These are phyloP conservation scores for Talaromyces amestolkiae DNA, from an alignment of 2,329 filamentous ascomycete species.

Conservation along the genomic window DNA sequence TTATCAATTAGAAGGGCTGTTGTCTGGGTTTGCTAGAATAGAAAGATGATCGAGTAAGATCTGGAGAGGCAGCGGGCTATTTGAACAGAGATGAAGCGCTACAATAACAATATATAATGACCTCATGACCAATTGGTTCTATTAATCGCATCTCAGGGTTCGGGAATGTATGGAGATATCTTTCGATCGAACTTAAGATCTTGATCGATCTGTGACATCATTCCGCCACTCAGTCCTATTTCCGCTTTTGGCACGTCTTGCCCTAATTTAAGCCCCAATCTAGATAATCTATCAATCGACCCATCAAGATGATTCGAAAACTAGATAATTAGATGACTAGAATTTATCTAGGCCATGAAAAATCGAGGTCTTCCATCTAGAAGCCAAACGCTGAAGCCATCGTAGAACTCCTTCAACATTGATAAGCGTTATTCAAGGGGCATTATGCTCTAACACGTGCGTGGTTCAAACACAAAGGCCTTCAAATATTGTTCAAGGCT, in stretches of 20 bases:
- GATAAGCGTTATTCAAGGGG: not conserved
- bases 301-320: not conserved
- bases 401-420: not conserved
- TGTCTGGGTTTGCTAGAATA: not conserved
- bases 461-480: no score
- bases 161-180: not conserved
- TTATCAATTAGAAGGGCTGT: not conserved
- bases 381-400: not conserved
- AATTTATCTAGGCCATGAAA: not conserved
- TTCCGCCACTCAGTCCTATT: conserved; percentile 1
- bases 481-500: no score
- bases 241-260: not conserved
- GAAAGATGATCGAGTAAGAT: not conserved
- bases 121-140: not conserved
- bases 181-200: not conserved
- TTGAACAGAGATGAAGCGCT: not conserved
- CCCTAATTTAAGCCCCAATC: not conserved
- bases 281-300: no score
- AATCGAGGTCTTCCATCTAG: not conserved
- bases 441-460: not conserved
- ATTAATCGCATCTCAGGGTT: not conserved
- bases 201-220: conserved; percentile 15
- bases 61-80: not conserved
- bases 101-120: not conserved
- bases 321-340: not conserved